A percentile compares a stretch with the other conserved stretches of the same genome.
Evolutionary conservation across 805 yeast species (phyloP).

Genomic region (Barnettozyma sucrosica): DNA sequence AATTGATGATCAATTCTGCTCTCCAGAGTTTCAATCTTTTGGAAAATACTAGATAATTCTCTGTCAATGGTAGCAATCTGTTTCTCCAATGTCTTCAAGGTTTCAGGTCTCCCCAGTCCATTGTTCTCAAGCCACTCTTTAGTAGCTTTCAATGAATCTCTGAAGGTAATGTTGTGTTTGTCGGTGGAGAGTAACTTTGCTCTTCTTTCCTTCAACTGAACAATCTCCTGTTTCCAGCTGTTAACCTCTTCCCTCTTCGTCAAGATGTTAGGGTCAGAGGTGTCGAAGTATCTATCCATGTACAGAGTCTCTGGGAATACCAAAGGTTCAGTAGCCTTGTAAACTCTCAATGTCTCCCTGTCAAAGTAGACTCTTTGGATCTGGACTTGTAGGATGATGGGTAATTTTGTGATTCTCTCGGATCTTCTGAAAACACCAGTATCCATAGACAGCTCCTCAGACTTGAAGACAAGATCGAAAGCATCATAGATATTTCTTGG

Average conservation of each 20-base stretch:
- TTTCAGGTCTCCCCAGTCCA: constrained; percentile 36
- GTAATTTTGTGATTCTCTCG: constrained; percentile 64
- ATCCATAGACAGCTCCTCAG: constrained; percentile 61
- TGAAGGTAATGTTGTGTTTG: constrained; percentile 43
- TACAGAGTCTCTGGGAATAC: constrained; percentile 74
- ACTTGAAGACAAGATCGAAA: constrained; percentile 72
- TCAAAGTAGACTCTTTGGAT: constrained; percentile 93
- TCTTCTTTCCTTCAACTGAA: constrained; percentile 38
- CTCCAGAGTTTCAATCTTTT: constrained; percentile 40
- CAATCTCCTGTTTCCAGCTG: constrained; percentile 54
- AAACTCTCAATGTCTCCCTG: constrained; percentile 61
- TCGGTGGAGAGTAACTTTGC: constrained; percentile 38
- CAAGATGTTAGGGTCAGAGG: constrained; percentile 49
- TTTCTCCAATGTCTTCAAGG: constrained; percentile 41
- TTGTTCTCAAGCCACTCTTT: constrained; percentile 46
- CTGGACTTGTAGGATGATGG: constrained; percentile 83
- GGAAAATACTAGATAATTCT: constrained; percentile 38
- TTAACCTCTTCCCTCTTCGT: constrained; percentile 48
- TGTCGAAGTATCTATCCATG: constrained; percentile 82
- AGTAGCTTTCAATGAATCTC: constrained; percentile 51
- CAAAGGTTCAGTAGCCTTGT: constrained; percentile 76
- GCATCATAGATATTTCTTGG: constrained; percentile 90
- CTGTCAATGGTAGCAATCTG: constrained; percentile 43
- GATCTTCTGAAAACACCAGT: constrained; percentile 69
- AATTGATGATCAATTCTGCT: constrained; percentile 54